Evolutionary conservation across 345 rosid species (phyloP), one percentile per base, ranked within the genome.

Genomic region (Euphorbia lathyris): DNA sequence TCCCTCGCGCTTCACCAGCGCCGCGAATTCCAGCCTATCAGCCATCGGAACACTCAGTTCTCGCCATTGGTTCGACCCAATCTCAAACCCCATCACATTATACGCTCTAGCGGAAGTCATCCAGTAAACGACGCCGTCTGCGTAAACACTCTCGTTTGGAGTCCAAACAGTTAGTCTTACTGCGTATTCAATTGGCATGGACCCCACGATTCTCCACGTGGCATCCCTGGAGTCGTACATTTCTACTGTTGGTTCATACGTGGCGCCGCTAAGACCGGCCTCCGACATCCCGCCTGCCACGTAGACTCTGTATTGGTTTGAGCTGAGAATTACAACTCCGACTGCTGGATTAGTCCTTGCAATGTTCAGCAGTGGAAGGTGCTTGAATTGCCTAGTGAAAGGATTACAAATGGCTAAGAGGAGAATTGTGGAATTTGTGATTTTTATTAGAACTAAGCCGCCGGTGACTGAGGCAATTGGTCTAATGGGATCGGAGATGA

Each of bases 101-200:
- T 80, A 86, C 22, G 82, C 86, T 25, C 88, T 66, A 1, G 90
- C 90, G 0, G 90, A 86, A 6, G 88, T 86, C 68, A 86, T 83
- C 90, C 90, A 86, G 8, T 86, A 84, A 0, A 86, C 55, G 9
- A 78, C 66, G 5, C 88, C 88, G 0, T 70, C 45, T 9, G 69
- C 74, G 71, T 72, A 83, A 0, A 83, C 88, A 9, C 88, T 74
- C 74, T 86, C 86, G 5, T 81, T 79, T 0, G 86, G 84, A 2
- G 84, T 79, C 90, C 90, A 86, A 10, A 86, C 88, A 1, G 90
- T 86, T 0, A 86, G 71, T 72, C 88, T 81, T 1, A 84, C 88
- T 0, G 90, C 83, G 0, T 77, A 84, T 74, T 84, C 84, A 13
- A 56, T 43, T 11, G 87, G 87, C 84, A 83, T 77, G 9, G 67